Evolutionary conservation across 306 rosid genomes (phyloP), one percentile per base, ranked within the genome.

Genomic region (Carpinus viminea): DNA sequence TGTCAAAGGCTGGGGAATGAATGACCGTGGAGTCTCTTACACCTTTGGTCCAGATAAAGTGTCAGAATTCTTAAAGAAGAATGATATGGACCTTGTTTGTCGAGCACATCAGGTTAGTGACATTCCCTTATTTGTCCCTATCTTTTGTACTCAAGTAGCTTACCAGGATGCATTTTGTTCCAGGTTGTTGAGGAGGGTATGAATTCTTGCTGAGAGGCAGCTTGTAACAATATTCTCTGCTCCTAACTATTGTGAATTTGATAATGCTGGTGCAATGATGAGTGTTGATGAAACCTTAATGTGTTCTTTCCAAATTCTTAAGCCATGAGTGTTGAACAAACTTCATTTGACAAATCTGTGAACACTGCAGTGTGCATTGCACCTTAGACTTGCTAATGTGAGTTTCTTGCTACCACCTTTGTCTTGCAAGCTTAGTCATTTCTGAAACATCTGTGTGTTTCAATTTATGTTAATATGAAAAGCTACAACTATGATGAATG

Each of bases 1-100:
- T 75, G 75, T 75, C 75, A 83, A 79, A 83, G 87, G 87, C 61
- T 83, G 87, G 87, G 87, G 83, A 65, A 75, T 79, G 87, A 83
- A 83, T 57, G 87, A 83, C 48, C 83, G 87, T 31, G 87, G 87
- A 70, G 87, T 83, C 65, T 83, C 87, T 20, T 83, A 69, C 80
- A 83, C 84, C 10, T 83, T 83, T 75, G 83, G 87, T 50, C 50
- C 74, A 5, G 87, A 83, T 72, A 71, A 48, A 51, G 81, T 83
- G 38, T 77, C 86, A 17, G 86, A 83, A 28, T 83, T 83, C 65
- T 79, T 83, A 72, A 64, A n/a, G 7, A 83, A 83, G 75, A 77
- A 83, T 66, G 87, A 83, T 45, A 83, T 79, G 87, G 87, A 83
- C 73, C 83, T 83, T 31, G 78, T 83, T 75, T 83, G 87, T 66